Evolutionary conservation across 106 monocot genomes (phyloP), one percentile per base, ranked within the genome.

Genomic region (Cymbidium sinense): DNA sequence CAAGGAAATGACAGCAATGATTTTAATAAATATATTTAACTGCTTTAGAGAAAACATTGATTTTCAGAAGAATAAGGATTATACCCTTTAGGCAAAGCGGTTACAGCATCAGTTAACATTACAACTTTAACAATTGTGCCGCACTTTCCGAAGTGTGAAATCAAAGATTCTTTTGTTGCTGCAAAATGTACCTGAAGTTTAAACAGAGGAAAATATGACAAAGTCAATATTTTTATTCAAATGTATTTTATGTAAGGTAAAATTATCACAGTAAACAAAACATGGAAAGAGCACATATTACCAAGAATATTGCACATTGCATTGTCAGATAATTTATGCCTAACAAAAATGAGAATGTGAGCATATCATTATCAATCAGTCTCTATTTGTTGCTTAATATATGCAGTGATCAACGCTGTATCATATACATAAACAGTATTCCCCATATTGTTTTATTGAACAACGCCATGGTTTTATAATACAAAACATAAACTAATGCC

Each of bases 81-180:
- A 70, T 92, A 95, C 95, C 95, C 95, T 85, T 91, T 93, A 47
- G 88, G 91, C 80, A 87, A 82, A 81, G 79, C 95, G 77, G 93
- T 91, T 43, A 93, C 54, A 10, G 83, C 64, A 70, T 96, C 84
- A 19, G 74, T 91, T 51, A 91, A 80, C 29, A 91, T 77, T 39
- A 84, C 47, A 28, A 89, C 86, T 83, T 89, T 91, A 75, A 69
- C 74, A 79, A 96, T 64, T 23, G 75, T 13, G 34, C 95, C 95
- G 80, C 90, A 96, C 70, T 85, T 86, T 34, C 72, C 43, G 67
- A 96, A 96, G 83, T 96, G 89, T 64, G 81, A 77, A 35, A 84
- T 52, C n/a, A 96, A 79, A 34, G 84, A 86, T 84, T 96, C 95
- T 81, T 82, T 93, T 39, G 88, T 43, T 62, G 95, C 93, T 39